Base-by-base conservation (phyloP, 1,284 basidiomycete species). In the Volvariella volvacea region DNA sequence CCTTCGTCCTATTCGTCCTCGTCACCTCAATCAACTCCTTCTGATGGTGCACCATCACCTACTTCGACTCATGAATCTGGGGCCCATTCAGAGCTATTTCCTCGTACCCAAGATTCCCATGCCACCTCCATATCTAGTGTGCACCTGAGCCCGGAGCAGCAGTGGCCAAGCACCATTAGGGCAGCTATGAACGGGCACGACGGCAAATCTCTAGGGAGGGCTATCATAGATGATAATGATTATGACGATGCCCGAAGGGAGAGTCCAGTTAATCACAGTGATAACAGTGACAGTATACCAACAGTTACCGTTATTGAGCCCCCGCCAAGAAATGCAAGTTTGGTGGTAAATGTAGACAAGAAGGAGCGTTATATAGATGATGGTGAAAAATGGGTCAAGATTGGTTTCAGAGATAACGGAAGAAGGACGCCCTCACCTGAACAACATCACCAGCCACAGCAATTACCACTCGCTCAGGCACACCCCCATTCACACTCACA, bases 261-360 rank as follows among this genome's bases (percentile, higher is more conserved):
- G 47, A 36, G 44, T 25, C 25, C 41, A 38, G 42, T 51, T 30
- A 48, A 33, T 28, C 39, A 49, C 19, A 48, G 56, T 52, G 45
- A 59, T 34, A 44, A 50, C 25, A 55, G 56, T 34, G 51, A 50
- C 43, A 57, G 61, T 40, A 53, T 61, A 25, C 65, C 70, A 37
- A 56, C 62, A n/a, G 63, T 71, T 15, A 65, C 60, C n/a, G 53
- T 70, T 33, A 50, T 70, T 16, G 61, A 64, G 52, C 61, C 70
- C 10, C 60, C 63, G 17, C 57, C 66, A 25, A 55, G 57, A 22
- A 46, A 57, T 39, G 58, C 61, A 38, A 59, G 55, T 36, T 33
- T 28, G 15, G n/a, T 22, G 28, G 16, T 17, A 7, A 30, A 15
- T 6, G 31, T 28, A 20, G 41, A 43, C 17, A 42, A 28, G 16